These are phyloP conservation scores for Monosporascus sp. DNA, from an alignment of 2,329 filamentous ascomycete species.

Conservation along the genomic window DNA sequence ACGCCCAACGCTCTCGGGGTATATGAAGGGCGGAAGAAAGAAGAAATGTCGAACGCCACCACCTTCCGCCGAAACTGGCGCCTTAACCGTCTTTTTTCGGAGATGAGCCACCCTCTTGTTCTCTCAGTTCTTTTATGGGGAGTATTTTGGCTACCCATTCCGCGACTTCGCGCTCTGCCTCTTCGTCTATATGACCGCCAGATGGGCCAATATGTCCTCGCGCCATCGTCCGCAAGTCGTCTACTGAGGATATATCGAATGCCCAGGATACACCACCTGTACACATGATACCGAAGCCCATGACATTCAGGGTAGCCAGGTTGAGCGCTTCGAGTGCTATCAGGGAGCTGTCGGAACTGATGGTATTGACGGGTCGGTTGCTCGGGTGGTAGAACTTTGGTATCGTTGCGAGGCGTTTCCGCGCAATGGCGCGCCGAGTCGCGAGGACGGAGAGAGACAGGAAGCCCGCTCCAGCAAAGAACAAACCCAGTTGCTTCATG, in stretches of 20 bases:
- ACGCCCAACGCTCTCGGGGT: too few relatives aligned
- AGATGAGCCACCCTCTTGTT: constrained; percentile 11
- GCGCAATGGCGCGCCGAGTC: constrained; percentile 64
- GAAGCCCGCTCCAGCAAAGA: constrained; percentile 72
- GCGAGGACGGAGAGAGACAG: constrained; percentile 67
- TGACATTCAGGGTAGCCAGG: constrained; percentile 81
- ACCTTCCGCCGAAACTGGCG: too few relatives aligned
- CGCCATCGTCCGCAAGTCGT: constrained; percentile 57
- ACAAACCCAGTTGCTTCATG: constrained; percentile 61
- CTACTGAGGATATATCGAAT: constrained; percentile 67
- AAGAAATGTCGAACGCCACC: too few relatives aligned
- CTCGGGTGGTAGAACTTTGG: constrained; percentile 71
- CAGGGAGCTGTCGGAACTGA: constrained; percentile 55
- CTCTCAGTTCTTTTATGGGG: constrained; percentile 48
- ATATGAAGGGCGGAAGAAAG: too few relatives aligned
- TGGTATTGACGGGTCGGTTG: constrained; percentile 38
- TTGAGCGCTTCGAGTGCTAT: constrained; percentile 81
- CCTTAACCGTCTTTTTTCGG: constrained; percentile 1
- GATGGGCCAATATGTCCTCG: constrained; percentile 33
- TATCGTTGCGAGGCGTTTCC: constrained; percentile 54
- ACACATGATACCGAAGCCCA: constrained; percentile 68
- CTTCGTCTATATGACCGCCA: constrained; percentile 35
- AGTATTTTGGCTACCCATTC: constrained; percentile 58
- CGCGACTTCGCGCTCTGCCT: constrained; percentile 57
- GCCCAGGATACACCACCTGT: constrained; percentile 71